phyloP scores from a whole-genome alignment of 78 protist genomes.

The Dictyostelium capitatum region DNA sequence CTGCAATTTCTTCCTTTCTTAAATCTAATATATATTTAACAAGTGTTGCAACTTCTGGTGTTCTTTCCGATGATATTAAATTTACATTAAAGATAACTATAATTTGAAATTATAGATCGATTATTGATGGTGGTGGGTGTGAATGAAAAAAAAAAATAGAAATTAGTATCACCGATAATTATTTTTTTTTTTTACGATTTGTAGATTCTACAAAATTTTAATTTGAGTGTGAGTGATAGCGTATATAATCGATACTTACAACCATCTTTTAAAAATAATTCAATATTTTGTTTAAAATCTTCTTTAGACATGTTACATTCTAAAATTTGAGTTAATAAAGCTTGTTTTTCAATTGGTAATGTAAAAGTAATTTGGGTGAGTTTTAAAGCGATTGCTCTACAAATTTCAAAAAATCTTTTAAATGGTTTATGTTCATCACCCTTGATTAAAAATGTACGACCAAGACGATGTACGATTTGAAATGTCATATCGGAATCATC shows the following conservation, averaged over 20 bases:
- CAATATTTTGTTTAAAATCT: slow-evolving; percentile 7
- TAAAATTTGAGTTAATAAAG: slow-evolving; percentile 16
- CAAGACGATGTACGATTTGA: slow-evolving; percentile 55
- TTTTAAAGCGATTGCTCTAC: background rate
- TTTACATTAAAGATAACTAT: slow-evolving; percentile 3
- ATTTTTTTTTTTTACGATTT: background rate
- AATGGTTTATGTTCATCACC: slow-evolving; percentile 6
- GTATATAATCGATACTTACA: slow-evolving; percentile 6
- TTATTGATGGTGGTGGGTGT: no score
- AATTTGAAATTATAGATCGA: background rate
- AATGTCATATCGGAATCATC: slow-evolving; percentile 50
- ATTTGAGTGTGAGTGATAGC: no score
- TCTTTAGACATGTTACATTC: slow-evolving; percentile 15
- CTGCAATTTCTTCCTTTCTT: slow-evolving; percentile 8
- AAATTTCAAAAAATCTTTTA: slow-evolving; percentile 1
- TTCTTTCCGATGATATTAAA: slow-evolving; percentile 12
- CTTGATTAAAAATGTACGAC: slow-evolving; percentile 35
- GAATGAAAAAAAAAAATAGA: background rate
- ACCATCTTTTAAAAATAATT: slow-evolving; percentile 18
- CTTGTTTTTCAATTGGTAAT: background rate
- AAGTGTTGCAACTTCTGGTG: background rate
- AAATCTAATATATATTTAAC: slow-evolving; percentile 14
- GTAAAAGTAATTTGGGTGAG: slow-evolving; percentile 11
- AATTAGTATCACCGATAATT: background rate
- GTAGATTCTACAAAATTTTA: background rate